Base-by-base conservation (phyloP, 441 rosid genomes). In the Theobroma grandiflorum region DNA sequence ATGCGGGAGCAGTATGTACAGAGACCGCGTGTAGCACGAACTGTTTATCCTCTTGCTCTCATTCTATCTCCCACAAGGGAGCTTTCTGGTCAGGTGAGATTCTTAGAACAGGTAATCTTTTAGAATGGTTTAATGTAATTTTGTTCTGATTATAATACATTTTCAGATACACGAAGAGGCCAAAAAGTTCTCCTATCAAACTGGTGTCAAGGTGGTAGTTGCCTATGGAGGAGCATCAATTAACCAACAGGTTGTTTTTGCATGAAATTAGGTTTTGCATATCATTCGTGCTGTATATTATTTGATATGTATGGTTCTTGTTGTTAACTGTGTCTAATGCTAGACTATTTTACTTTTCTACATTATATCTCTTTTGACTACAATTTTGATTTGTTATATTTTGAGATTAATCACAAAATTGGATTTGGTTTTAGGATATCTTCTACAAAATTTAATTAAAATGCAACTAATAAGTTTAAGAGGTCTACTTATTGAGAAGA, bases 201-300 rank as follows among this genome's bases (percentile, higher is more conserved):
- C 98, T 2, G 98, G 96, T 82, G 97, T 95, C 52, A 93, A 85
- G 84, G 98, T 90, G 68, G 98, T 93, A 20, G 98, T 95, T 88
- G 96, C 90, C 77, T 95, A 95, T 87, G 98, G 98, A 80, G 98
- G 98, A 83, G 93, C 97, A 74, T 97, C 98, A 22, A 87, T 95
- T 78, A 88, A 86, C 78, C 95, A 92, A 50, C 97, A 93, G 96
- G 98, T 81, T 53, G 14, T 47, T 9, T 37, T 2, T n/a, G 16
- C 18, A 20, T 53, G 9, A 5, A 73, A n/a, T 50, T 35, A 8
- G 15, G 43, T 52, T 72, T 53, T 55, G 33, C 42, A 18, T 12
- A 31, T 7, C 14, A 2, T 40, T 9, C 4, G 64, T 53, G 40
- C 8, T 59, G 3, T 52, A 3, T 20, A 31, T 33, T 57, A 11